A percentile compares a stretch with the other conserved stretches of the same genome.
phyloP scores from a whole-genome alignment of 768 basidiomycete species.

The Exidia glandulosa region DNA sequence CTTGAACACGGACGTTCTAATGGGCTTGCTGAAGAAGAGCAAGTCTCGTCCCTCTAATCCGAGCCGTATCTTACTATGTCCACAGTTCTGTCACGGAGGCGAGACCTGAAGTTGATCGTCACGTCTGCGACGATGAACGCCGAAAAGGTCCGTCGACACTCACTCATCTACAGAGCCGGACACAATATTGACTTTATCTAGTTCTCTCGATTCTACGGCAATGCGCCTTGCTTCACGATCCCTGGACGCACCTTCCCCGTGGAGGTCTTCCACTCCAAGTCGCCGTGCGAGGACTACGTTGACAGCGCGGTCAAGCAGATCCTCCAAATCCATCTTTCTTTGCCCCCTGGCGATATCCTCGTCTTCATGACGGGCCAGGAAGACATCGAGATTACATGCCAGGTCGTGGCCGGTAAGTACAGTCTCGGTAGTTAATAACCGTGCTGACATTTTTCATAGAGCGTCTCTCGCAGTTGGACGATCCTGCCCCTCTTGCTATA shows the following conservation, averaged over 20 bases:
- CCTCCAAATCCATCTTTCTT: conserved; percentile 88
- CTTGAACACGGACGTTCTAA: conserved; percentile 92
- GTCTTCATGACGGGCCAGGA: conserved; percentile 99
- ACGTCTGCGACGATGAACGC: conserved; percentile 99
- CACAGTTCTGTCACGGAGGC: conserved; percentile 71
- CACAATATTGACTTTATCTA: conserved; percentile 19
- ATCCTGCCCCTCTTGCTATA: conserved; percentile 78
- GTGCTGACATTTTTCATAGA: conserved; percentile 35
- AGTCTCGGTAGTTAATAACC: conserved; percentile 5
- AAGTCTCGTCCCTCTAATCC: conserved; percentile 16
- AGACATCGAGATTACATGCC: conserved; percentile 95
- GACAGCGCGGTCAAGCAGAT: conserved; percentile 98
- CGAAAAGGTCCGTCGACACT: conserved; percentile 58
- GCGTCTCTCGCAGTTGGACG: conserved; percentile 83
- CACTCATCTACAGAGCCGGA: background rate
- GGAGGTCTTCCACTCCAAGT: conserved; percentile 91
- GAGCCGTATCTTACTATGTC: background rate
- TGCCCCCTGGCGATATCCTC: conserved; percentile 87
- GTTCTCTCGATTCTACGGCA: conserved; percentile 95
- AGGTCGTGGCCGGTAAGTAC: conserved; percentile 72
- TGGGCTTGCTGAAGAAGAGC: conserved; percentile 95
- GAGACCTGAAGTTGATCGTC: conserved; percentile 92
- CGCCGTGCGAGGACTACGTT: conserved; percentile 98
- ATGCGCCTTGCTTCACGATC: conserved; percentile 90
- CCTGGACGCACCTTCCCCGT: conserved; percentile 94